A percentile compares a stretch with the other conserved stretches of the same genome.
phyloP scores from a whole-genome alignment of 371 early-diverging fungal species.

The Capillidium heterosporum region DNA sequence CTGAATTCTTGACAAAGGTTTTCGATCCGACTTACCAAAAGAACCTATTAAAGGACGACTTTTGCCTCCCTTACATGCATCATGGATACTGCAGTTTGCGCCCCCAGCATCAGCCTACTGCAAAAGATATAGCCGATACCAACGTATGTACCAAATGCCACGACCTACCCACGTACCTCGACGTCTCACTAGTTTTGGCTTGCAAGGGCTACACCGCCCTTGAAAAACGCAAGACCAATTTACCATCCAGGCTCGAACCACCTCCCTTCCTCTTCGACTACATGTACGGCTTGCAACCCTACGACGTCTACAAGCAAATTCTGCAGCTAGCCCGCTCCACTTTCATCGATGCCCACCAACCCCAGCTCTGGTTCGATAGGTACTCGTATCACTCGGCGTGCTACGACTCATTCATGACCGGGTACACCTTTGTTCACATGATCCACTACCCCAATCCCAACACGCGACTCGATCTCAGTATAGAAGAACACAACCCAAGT shows the following conservation, averaged over 20 bases:
- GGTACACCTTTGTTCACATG: slow-evolving; percentile 45
- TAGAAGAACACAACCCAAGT: not conserved
- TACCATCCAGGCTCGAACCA: not conserved
- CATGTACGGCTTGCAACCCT: not conserved
- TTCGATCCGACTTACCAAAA: not conserved
- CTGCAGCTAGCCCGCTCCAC: not conserved
- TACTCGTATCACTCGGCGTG: slow-evolving; percentile 83
- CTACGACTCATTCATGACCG: slow-evolving; percentile 92
- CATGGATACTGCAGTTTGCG: slow-evolving; percentile 53
- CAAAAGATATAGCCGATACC: no score
- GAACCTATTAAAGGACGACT: not conserved
- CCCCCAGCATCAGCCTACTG: slow-evolving; percentile 7
- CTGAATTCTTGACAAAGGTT: not conserved
- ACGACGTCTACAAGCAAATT: not conserved
- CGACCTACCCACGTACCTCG: slow-evolving; percentile 61
- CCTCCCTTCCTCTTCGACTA: not conserved
- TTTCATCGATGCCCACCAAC: not conserved
- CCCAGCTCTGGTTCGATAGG: not conserved
- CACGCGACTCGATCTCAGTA: not conserved
- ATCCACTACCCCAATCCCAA: not conserved
- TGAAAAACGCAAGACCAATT: slow-evolving; percentile 11
- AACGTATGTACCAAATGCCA: slow-evolving; percentile 40
- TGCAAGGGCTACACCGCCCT: slow-evolving; percentile 7
- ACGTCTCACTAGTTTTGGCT: slow-evolving; percentile 12
- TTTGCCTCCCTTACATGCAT: slow-evolving; percentile 14